Base-by-base conservation (phyloP, 257 asterid species). In the Orobanche coerulescens region DNA sequence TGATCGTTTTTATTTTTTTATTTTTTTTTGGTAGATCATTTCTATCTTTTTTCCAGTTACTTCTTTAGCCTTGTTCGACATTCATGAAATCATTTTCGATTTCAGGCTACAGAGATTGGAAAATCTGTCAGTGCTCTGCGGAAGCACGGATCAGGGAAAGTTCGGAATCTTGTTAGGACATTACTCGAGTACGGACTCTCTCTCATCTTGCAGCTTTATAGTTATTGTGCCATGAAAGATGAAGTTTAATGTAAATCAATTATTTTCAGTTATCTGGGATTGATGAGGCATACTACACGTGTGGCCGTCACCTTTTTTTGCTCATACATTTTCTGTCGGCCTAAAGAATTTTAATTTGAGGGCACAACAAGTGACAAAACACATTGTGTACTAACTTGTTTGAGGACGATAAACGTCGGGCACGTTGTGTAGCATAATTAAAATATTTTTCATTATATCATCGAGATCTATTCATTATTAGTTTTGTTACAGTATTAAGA, bases 31-130 rank as follows among this genome's bases (percentile, higher is more conserved):
- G 26, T 36, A 42, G 42, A 71, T 23, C 43, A 6, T 6, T 28
- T 43, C 57, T 5, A n/a, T 4, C 11, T 37, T 13, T 2, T 37
- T 37, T 37, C 8, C n/a, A n/a, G 34, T 42, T 50, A 26, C 55
- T 20, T 25, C 23, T 51, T 24, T 24, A 11, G 58, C 4, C 19
- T 66, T 53, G 4, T 44, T 75, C 24, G 50, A n/a, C n/a, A n/a
- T n/a, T n/a, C n/a, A n/a, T n/a, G n/a, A n/a, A n/a, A n/a, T n/a
- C n/a, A n/a, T n/a, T 25, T 73, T 60, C 20, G 31, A 26, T 73
- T 62, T 66, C 87, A 82, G 94, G 81, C 67, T 40, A 80, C 94
- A 1, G 82, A 75, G 62, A 79, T 84, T 37, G 94, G 87, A 15
- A 76, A 72, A 59, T 67, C 87, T 2, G 90, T 82, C 59, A 84